Evolutionary conservation across 371 early-diverging fungal species (phyloP).

Genomic region (Fennellomyces sp.): DNA sequence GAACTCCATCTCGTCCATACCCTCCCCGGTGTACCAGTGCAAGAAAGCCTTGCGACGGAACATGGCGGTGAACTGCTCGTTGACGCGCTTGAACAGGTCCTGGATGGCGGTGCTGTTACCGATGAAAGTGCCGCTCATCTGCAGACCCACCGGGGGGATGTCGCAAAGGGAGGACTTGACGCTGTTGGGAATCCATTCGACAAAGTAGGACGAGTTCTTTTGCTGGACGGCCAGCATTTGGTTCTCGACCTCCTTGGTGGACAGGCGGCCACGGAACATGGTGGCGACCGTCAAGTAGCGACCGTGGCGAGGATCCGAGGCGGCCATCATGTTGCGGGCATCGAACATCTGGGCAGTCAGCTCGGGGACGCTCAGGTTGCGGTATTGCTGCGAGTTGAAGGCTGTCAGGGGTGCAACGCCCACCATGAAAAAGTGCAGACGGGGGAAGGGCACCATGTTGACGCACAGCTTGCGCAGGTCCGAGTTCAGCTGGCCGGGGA

Average conservation of each 20-base stretch:
- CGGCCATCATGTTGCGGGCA: slow-evolving; percentile 99
- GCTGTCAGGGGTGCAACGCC: slow-evolving; percentile 97
- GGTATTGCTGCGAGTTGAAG: slow-evolving; percentile 86
- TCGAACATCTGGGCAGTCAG: slow-evolving; percentile 98
- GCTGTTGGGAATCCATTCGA: too few species aligned
- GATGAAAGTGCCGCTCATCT: slow-evolving; percentile 95
- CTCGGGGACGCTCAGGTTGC: slow-evolving; percentile 90
- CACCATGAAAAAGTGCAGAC: slow-evolving; percentile 99
- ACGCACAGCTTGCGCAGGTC: slow-evolving; percentile 98
- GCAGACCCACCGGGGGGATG: too few species aligned
- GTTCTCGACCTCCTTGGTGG: too few species aligned
- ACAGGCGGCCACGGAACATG: slow-evolving; percentile 99
- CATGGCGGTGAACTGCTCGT: slow-evolving; percentile 95
- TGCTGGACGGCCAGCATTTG: too few species aligned
- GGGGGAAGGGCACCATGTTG: slow-evolving; percentile 99
- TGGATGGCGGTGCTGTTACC: slow-evolving; percentile 99
- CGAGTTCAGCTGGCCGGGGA: slow-evolving; percentile 99
- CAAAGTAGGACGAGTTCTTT: too few species aligned
- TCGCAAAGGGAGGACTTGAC: too few species aligned
- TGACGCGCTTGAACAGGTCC: slow-evolving; percentile 97
- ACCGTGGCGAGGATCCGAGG: slow-evolving; percentile 97
- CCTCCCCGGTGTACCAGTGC: slow-evolving; percentile 98
- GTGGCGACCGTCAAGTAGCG: slow-evolving; percentile 98
- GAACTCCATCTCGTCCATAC: slow-evolving; percentile 98
- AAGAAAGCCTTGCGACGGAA: slow-evolving; percentile 96